phyloP scores from a whole-genome alignment of 2,329 filamentous ascomycete species.

The Epichloe amarillans region DNA sequence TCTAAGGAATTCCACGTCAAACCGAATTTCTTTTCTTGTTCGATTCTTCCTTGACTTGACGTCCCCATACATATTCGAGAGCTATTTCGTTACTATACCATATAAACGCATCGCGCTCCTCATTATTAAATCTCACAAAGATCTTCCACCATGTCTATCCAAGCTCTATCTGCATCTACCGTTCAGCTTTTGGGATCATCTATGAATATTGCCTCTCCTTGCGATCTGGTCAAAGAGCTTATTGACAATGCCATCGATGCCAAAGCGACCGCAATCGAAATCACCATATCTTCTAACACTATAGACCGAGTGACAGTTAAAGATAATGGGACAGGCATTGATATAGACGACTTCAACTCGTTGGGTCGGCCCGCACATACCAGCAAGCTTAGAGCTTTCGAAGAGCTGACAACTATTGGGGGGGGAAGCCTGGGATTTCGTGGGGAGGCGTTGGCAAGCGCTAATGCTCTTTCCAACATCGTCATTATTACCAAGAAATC shows the following conservation, averaged over 20 bases:
- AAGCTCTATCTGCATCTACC: slow-evolving; percentile 32
- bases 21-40: not conserved
- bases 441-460: slow-evolving; percentile 58
- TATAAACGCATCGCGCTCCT: not conserved
- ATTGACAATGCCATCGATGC: slow-evolving; percentile 68
- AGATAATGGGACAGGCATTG: slow-evolving; percentile 63
- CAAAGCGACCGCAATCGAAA: slow-evolving; percentile 49
- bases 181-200: slow-evolving; percentile 46
- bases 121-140: not conserved
- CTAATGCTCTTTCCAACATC: slow-evolving; percentile 46
- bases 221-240: slow-evolving; percentile 59
- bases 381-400: slow-evolving; percentile 55
- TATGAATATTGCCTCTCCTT: slow-evolving; percentile 44
- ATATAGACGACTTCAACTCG: slow-evolving; percentile 42
- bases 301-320: slow-evolving; percentile 56
- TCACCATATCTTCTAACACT: slow-evolving; percentile 51
- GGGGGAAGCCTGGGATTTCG: slow-evolving; percentile 59
- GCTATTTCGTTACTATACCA: not conserved
- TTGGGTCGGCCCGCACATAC: slow-evolving; percentile 58
- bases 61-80: not conserved
- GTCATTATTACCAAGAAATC: slow-evolving; percentile 50
- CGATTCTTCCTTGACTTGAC: not conserved
- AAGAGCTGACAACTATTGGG: slow-evolving; percentile 44
- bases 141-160: slow-evolving; percentile 32
- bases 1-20: not conserved